Evolutionary conservation across 805 yeast genomes (phyloP).

Genomic region (Kluyveromyces aestuarii): DNA sequence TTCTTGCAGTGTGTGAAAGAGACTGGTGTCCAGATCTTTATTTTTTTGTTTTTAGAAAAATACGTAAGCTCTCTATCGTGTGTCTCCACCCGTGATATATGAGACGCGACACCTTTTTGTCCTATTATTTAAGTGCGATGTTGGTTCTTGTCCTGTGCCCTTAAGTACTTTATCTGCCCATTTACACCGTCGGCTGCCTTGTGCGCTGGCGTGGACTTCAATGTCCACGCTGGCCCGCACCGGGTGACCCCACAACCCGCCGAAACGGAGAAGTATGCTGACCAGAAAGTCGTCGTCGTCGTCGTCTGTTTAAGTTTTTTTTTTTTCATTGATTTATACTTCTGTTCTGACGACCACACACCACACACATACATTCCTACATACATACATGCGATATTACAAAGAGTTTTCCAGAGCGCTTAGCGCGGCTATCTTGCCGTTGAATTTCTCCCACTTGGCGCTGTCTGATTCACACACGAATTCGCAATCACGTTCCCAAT

Average conservation of each 20-base stretch:
- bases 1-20: not conserved
- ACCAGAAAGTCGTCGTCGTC: no score
- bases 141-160: not conserved
- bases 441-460: conserved; percentile 24
- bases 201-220: not conserved
- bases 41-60: no score
- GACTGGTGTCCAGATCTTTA: not conserved
- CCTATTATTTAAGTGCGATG: not conserved
- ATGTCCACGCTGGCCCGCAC: not conserved
- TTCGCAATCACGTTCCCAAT: conserved; percentile 33
- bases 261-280: no score
- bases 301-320: no score
- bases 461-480: conserved; percentile 15
- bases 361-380: not conserved
- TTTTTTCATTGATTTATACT: no score
- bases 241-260: no score
- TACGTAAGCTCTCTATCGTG: not conserved
- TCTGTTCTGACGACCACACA: not conserved
- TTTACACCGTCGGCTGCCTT: not conserved
- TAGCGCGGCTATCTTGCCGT: conserved; percentile 24
- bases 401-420: conserved; percentile 22
- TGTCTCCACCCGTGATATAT: no score
- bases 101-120: no score
- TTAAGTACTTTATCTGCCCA: not conserved
- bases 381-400: not conserved